Base-by-base conservation (phyloP, 2,329 filamentous ascomycete genomes). In the Colletotrichum truncatum region DNA sequence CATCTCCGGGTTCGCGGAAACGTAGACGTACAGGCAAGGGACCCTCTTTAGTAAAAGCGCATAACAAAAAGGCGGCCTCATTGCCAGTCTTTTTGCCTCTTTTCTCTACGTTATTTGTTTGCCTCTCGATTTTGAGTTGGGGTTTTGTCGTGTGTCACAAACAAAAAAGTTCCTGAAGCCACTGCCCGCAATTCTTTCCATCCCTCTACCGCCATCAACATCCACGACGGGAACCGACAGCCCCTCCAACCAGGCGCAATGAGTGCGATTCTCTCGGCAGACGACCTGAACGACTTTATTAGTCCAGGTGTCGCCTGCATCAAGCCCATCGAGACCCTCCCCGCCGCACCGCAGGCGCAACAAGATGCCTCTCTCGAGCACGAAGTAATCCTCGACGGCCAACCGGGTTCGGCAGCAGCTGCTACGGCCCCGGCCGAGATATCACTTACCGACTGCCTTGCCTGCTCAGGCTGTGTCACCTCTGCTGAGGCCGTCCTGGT, bases 231-330 rank as follows among this genome's bases (percentile, higher is more conserved):
- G n/a, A 58, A n/a, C 48, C 30, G 26, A 49, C 49, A 36, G n/a
- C n/a, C n/a, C 45, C 23, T 36, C 38, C 18, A 21, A 45, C 39
- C 26, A 41, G 23, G n/a, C 54, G 84, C 77, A 68, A 99, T 99
- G 96, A 97, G 94, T 76, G 96, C 96, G 68, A 99, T 99, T 74
- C 91, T 99, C 73, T 98, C 94, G 61, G 91, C 92, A 74, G 95
- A 99, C 83, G 94, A 98, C 78, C 85, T 99, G 67, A 99, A 99
- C 84, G 96, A 99, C 84, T 99, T 99, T 82, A 99, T 99, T 76
- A 96, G 93, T 62, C 96, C 96, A 12, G 94, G 95, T 68, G 94
- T 99, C 74, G 96, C 96, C 68, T 99, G 96, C 81, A 98, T 99
- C 79, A 98, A 99, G 75, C 96, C 96, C 26, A 87, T 99, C 76